Percentiles rank a stretch among this genome's conserved stretches.
Evolutionary conservation across 2,329 filamentous ascomycete species (phyloP).

Genomic region (Pseudodiploospora longispora): DNA sequence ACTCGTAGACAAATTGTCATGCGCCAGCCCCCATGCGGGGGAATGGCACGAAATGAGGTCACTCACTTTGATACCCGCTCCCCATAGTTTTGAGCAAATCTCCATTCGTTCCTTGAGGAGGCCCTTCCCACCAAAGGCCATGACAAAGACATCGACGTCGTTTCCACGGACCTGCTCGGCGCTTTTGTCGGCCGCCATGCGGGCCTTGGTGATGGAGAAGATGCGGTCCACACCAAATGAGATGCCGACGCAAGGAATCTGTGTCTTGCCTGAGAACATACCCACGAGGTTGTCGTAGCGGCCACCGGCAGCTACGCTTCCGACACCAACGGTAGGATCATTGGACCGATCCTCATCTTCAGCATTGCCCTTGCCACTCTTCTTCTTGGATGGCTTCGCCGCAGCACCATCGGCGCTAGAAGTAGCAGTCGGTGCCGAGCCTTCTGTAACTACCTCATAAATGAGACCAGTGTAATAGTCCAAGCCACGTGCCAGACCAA

Average conservation of each 20-base stretch:
- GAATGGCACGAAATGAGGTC: background rate
- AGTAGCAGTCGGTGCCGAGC: constrained; percentile 50
- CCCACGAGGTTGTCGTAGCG: constrained; percentile 89
- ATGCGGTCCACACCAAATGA: constrained; percentile 95
- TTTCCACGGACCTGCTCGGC: constrained; percentile 55
- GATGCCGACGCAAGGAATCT: constrained; percentile 60
- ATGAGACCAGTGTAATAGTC: constrained; percentile 90
- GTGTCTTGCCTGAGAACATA: constrained; percentile 81
- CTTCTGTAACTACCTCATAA: constrained; percentile 81
- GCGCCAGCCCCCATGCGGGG: background rate
- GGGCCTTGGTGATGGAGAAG: constrained; percentile 81
- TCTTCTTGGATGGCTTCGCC: constrained; percentile 28
- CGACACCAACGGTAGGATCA: constrained; percentile 75
- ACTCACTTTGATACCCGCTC: constrained; percentile 71
- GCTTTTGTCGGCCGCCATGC: constrained; percentile 56
- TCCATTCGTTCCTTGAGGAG: constrained; percentile 77
- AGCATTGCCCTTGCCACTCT: constrained; percentile 43
- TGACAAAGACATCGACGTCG: constrained; percentile 85
- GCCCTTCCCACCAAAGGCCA: constrained; percentile 87
- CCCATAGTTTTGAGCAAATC: constrained; percentile 70
- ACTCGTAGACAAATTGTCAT: background rate
- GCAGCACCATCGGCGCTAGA: constrained; percentile 16
- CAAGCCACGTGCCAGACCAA: constrained; percentile 82
- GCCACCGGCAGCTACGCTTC: constrained; percentile 81
- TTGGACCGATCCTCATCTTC: constrained; percentile 61